These are phyloP conservation scores for Boletus rubroflammeus DNA, from an alignment of 768 basidiomycete genomes.

Conservation along the genomic window DNA sequence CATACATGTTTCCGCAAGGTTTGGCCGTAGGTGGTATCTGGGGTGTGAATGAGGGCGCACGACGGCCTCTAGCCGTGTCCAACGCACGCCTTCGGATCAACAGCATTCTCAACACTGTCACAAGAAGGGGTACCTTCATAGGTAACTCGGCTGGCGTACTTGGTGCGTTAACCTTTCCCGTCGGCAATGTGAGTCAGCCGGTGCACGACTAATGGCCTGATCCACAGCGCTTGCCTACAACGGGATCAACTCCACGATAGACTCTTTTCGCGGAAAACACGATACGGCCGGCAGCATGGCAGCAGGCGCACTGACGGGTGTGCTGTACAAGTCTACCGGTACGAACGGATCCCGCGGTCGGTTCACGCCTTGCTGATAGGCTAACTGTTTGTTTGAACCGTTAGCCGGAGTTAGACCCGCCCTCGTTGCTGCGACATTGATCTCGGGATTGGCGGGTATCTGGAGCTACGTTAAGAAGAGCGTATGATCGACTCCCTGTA, in stretches of 20 bases:
- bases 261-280: slow-evolving; percentile 84
- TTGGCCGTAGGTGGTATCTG: slow-evolving; percentile 92
- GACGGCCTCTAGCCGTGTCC: slow-evolving; percentile 80
- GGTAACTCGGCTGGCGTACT: slow-evolving; percentile 98
- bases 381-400: slow-evolving; percentile 32
- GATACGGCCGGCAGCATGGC: slow-evolving; percentile 89
- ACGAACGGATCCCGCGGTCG: slow-evolving; percentile 36
- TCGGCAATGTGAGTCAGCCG: slow-evolving; percentile 24
- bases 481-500: slow-evolving; percentile 57
- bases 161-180: slow-evolving; percentile 58
- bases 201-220: slow-evolving; percentile 37
- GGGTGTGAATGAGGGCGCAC: slow-evolving; percentile 93
- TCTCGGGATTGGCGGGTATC: slow-evolving; percentile 84
- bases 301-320: slow-evolving; percentile 88
- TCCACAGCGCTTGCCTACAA: slow-evolving; percentile 89
- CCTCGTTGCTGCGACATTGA: slow-evolving; percentile 81
- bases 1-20: slow-evolving; percentile 65
- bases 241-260: slow-evolving; percentile 91
- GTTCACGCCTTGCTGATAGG: slow-evolving; percentile 38
- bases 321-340: slow-evolving; percentile 93
- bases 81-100: slow-evolving; percentile 91
- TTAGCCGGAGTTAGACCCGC: slow-evolving; percentile 91
- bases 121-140: slow-evolving; percentile 94
- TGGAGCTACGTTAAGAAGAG: slow-evolving; percentile 96
- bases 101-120: slow-evolving; percentile 94